phyloP scores from a whole-genome alignment of 139 green algal species.

The Tetratostichococcus sp. region DNA sequence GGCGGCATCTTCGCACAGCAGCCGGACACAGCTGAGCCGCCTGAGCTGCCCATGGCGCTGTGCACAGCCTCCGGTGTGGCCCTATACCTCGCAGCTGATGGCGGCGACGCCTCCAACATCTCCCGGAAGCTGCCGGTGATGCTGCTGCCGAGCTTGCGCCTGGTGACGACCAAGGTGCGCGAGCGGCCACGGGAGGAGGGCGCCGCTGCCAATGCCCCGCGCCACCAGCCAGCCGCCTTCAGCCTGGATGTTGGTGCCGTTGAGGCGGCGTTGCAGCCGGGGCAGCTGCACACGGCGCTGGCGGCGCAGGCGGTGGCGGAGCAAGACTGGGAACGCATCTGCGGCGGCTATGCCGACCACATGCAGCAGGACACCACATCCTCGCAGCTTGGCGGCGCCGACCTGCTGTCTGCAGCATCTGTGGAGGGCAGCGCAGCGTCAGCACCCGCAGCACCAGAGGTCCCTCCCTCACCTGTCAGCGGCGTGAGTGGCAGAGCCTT shows the following conservation, averaged over 20 bases:
- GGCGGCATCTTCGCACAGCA: not conserved
- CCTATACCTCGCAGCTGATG: slow-evolving; percentile 5
- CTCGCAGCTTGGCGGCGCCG: not conserved
- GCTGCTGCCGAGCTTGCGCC: slow-evolving; percentile 10
- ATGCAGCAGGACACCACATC: not conserved
- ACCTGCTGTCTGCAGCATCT: not conserved
- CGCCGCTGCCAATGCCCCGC: not conserved
- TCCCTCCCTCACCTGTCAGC: no score
- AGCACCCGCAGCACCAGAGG: no score
- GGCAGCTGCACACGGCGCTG: slow-evolving; percentile 19
- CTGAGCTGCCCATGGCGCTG: not conserved
- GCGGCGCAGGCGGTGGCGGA: not conserved
- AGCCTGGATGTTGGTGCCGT: not conserved
- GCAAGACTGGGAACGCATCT: not conserved
- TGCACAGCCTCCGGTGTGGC: not conserved
- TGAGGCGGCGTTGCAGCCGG: slow-evolving; percentile 18
- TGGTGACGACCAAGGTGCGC: not conserved
- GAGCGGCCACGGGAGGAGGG: not conserved
- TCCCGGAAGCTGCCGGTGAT: slow-evolving; percentile 16
- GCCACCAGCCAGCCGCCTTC: not conserved
- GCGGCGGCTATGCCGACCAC: not conserved
- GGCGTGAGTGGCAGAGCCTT: no score
- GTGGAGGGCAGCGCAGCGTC: not conserved
- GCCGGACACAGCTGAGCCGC: not conserved
- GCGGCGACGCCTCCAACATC: not conserved